Evolutionary conservation across 179 eudicot genomes (phyloP).

Genomic region (Amaranthus tricolor): DNA sequence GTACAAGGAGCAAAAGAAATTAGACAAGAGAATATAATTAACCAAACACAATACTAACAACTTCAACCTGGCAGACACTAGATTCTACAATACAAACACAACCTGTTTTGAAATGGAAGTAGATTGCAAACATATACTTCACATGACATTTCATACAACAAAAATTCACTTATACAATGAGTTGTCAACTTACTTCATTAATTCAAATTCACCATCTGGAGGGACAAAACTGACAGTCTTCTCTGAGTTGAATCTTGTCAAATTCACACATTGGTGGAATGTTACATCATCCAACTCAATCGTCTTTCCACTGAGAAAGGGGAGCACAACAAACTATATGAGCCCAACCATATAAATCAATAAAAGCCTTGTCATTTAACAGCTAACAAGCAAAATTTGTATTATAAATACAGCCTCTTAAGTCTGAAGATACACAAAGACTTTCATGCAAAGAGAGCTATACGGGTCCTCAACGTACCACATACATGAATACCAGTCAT

Average conservation of each 20-base stretch:
- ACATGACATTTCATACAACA: conserved; percentile 1
- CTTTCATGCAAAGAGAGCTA: background rate
- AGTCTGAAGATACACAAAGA: background rate
- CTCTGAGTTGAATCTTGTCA: conserved; percentile 97
- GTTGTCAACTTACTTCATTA: conserved; percentile 81
- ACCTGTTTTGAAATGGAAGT: background rate
- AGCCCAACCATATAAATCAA: background rate
- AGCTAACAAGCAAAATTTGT: background rate
- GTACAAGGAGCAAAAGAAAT: background rate
- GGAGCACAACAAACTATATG: conserved; percentile 7
- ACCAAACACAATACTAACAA: background rate
- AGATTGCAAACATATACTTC: background rate
- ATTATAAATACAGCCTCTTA: background rate
- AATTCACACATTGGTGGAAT: conserved; percentile 96
- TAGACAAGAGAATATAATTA: background rate
- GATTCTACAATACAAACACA: background rate
- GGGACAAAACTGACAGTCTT: conserved; percentile 99
- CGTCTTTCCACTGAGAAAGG: conserved; percentile 72
- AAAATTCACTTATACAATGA: conserved; percentile 7
- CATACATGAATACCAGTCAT: background rate
- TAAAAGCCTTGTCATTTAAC: background rate
- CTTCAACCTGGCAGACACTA: background rate
- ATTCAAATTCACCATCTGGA: conserved; percentile 99
- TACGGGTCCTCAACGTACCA: background rate
- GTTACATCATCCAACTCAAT: conserved; percentile 99